Evolutionary conservation across 169 alveolate species (phyloP), one percentile per base, ranked within the genome.

Genomic region (Eimeria tenella): DNA sequence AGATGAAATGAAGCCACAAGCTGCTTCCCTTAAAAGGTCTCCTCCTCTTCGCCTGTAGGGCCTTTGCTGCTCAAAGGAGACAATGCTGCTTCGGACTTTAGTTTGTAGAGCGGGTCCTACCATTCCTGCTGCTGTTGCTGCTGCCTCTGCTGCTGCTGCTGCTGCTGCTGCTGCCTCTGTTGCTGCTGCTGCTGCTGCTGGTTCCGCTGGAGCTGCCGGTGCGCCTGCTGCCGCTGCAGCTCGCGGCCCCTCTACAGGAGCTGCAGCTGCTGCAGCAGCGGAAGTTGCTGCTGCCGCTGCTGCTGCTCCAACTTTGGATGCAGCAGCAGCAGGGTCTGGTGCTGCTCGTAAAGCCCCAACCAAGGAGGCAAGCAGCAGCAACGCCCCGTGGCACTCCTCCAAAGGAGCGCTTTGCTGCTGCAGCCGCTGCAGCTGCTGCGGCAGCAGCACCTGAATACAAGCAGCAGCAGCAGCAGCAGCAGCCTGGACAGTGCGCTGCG

Each of bases 61-160:
- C 4, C 86, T 5, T 31, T 75, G 58, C 62, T 75, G 53, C 58
- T 75, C 86, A 75, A 75, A 75, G 42, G 58, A 13, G 58, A 75
- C 86, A 6, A 75, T 17, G 86, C 86, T 49, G 63, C 3, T 75
- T 25, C 86, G 11, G 42, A 75, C 86, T 49, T 75, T 58, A 42
- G 53, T 42, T 21, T 75, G 86, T 50, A 75, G 63, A 31, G 17
- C 42, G 6, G 65, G 23, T 13, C 21, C 86, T 31, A 75, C 86
- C 21, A 7, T 53, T 21, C 74, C 90, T 56, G 90, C 90, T 53
- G 90, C 90, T 55, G 90, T 73, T 53, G 70, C 74, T 81, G 90
- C 90, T 53, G 58, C 53, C 25, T 7, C 74, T 82, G 90, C 90
- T 55, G 90, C 74, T 52, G 52, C 53, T 7, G 71, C 21, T 0